These are phyloP conservation scores for Phytophthora foliorum DNA, from an alignment of 352 stramenopile species.

Conservation along the genomic window DNA sequence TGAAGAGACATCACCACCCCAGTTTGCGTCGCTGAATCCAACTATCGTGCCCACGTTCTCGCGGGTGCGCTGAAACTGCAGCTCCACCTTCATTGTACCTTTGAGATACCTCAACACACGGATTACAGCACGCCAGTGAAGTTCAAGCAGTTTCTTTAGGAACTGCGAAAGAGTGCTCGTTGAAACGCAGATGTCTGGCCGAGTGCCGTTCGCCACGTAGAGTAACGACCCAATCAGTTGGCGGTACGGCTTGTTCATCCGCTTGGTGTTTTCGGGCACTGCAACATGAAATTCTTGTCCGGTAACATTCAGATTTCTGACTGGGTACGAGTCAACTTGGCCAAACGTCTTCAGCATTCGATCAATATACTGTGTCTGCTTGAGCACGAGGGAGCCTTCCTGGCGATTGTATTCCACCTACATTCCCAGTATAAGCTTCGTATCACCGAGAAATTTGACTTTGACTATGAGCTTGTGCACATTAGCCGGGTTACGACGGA, in stretches of 20 bases:
- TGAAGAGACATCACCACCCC: not conserved
- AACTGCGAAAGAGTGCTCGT: not conserved
- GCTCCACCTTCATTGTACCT: too few species aligned
- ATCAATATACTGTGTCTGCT: not conserved
- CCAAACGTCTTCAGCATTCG: not conserved
- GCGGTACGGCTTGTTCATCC: slow-evolving; percentile 8
- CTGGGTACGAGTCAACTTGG: slow-evolving; percentile 1
- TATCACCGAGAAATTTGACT: slow-evolving; percentile 24
- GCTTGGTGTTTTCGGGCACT: too few species aligned
- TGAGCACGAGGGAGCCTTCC: not conserved
- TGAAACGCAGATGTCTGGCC: slow-evolving; percentile 23
- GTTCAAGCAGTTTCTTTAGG: not conserved
- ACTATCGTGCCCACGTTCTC: too few species aligned
- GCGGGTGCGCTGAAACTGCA: too few species aligned
- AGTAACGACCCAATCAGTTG: slow-evolving; percentile 23
- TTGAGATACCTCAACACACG: too few species aligned
- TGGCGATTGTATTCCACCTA: not conserved
- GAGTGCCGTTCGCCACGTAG: slow-evolving; percentile 32
- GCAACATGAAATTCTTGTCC: slow-evolving; percentile 9
- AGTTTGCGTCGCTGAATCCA: not conserved
- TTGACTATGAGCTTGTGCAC: too few species aligned
- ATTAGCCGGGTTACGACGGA: too few species aligned
- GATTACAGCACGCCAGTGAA: slow-evolving; percentile 4
- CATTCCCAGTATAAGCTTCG: slow-evolving; percentile 7
- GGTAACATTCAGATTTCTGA: slow-evolving; percentile 8